These are phyloP conservation scores for Lipomyces yamadae DNA, from an alignment of 805 yeast genomes.

Conservation along the genomic window DNA sequence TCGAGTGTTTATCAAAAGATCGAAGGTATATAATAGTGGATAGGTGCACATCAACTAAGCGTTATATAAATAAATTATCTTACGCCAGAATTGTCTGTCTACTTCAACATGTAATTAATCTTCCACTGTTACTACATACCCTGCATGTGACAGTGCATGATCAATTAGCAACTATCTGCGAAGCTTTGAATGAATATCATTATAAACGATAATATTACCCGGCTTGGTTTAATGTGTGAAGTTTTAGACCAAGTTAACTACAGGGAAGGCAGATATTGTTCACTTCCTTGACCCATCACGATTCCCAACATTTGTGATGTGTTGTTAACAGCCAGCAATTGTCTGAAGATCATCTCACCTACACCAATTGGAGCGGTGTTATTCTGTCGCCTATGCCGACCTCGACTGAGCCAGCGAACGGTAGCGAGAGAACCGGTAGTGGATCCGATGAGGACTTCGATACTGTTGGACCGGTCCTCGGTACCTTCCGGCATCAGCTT, in stretches of 20 bases:
- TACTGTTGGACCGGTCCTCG: neutral
- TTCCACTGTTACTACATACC: no score
- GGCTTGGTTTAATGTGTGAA: no score
- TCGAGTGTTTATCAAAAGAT: neutral
- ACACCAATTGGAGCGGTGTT: neutral
- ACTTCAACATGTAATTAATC: no score
- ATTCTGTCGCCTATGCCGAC: neutral
- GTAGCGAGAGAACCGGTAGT: neutral
- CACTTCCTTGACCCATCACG: neutral
- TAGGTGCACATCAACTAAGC: no score
- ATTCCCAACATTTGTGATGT: conserved; percentile 7
- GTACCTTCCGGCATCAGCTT: neutral
- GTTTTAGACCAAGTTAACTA: conserved; percentile 53
- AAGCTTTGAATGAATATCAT: no score
- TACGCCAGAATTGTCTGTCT: no score
- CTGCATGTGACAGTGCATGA: no score
- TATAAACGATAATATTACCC: no score
- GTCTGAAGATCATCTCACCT: neutral
- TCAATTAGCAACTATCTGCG: no score
- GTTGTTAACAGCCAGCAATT: neutral
- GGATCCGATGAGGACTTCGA: neutral
- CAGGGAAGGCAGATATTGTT: conserved; percentile 52
- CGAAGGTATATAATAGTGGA: no score
- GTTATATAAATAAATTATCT: no score
- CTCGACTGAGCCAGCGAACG: neutral